Evolutionary conservation across 2,329 filamentous ascomycete genomes (phyloP).

Genomic region (Botrytis medusae): DNA sequence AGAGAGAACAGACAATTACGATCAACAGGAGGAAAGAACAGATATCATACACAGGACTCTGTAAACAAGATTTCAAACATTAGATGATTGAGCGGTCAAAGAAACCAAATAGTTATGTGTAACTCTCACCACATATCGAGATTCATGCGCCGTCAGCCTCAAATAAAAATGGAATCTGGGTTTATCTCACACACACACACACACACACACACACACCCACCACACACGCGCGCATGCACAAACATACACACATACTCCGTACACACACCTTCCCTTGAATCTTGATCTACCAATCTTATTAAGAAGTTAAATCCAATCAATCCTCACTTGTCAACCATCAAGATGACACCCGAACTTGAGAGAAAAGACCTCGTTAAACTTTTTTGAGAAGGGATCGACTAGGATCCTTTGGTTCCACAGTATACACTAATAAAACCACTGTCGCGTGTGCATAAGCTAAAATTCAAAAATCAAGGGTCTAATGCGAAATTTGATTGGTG

Average conservation of each 20-base stretch:
- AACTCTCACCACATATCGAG: background rate
- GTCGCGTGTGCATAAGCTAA: constrained; percentile 13
- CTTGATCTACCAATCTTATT: constrained; percentile 10
- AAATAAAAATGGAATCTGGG: background rate
- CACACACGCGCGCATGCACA: too few relatives aligned
- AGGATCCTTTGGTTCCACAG: background rate
- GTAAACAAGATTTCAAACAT: background rate
- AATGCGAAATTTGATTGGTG: background rate
- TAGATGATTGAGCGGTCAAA: constrained; percentile 18
- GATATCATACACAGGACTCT: background rate
- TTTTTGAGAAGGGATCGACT: constrained; percentile 6
- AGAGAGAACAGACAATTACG: background rate
- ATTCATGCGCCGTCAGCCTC: constrained; percentile 15
- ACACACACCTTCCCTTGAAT: background rate
- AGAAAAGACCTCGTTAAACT: background rate
- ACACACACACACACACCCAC: background rate
- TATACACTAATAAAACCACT: background rate
- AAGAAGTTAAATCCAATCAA: background rate
- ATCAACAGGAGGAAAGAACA: constrained; percentile 2
- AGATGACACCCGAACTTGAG: background rate
- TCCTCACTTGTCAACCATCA: background rate
- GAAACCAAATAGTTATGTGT: background rate
- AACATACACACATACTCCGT: background rate
- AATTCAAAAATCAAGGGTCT: background rate
- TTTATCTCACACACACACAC: background rate